Evolutionary conservation across 176 grass and related monocot genomes (phyloP).

Genomic region (Puccinellia tenuiflora): DNA sequence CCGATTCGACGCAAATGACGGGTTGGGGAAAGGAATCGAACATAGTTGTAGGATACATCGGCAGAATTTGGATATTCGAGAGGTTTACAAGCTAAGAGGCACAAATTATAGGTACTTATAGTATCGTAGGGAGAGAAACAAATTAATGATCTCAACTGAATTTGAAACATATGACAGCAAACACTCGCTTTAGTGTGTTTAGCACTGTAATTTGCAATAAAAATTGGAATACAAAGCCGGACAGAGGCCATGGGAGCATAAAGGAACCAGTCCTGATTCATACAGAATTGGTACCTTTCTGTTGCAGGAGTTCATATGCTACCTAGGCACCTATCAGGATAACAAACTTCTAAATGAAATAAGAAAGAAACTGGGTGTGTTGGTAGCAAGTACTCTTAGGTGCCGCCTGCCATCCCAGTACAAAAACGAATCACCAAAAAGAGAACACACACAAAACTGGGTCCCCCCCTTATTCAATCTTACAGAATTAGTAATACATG

Average conservation of each 20-base stretch:
- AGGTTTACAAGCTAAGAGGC: neutral
- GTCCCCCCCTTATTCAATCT: neutral
- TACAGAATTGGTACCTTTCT: neutral
- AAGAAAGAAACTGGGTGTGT: neutral
- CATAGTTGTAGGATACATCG: too few relatives aligned
- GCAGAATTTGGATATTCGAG: neutral
- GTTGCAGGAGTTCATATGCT: neutral
- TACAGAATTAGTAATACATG: neutral
- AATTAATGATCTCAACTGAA: neutral
- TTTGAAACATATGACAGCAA: neutral
- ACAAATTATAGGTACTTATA: neutral
- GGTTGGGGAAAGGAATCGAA: too few relatives aligned
- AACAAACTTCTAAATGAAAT: neutral
- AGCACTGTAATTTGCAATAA: neutral
- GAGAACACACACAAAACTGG: neutral
- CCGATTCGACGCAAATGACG: too few relatives aligned
- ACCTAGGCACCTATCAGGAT: too few relatives aligned
- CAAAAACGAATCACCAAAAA: neutral
- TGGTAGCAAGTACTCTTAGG: neutral
- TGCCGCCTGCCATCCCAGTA: neutral
- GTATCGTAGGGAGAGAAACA: neutral
- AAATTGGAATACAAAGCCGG: too few relatives aligned
- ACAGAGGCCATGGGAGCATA: neutral
- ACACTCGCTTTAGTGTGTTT: neutral
- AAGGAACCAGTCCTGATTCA: neutral